A percentile compares a stretch with the other conserved stretches of the same genome.
Conservation (phyloP, 23 red algal species). For the Gracilaria gracilis region DNA sequence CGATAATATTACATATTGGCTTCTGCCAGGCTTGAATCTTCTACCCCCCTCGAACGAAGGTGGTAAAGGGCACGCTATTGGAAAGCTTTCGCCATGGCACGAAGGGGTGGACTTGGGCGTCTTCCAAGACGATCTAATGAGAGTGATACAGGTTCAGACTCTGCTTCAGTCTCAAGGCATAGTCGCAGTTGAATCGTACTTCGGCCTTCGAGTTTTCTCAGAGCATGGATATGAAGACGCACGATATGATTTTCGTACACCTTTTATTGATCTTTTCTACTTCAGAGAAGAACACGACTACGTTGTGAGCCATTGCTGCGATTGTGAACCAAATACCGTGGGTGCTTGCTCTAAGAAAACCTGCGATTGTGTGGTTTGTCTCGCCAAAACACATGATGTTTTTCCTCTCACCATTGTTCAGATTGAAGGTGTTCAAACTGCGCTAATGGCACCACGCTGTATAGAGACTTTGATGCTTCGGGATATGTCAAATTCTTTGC, state of each 20-base stretch:
- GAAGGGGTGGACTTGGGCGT: slow-evolving; percentile 68
- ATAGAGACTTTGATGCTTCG: neutral
- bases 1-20: slow-evolving; percentile 61
- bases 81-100: slow-evolving; percentile 40
- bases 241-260: slow-evolving; percentile 51
- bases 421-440: slow-evolving; percentile 30
- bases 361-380: slow-evolving; percentile 61
- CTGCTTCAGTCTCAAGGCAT: slow-evolving; percentile 38
- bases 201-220: slow-evolving; percentile 54
- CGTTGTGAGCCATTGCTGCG: slow-evolving; percentile 63
- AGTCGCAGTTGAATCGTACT: slow-evolving; percentile 68
- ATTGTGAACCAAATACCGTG: slow-evolving; percentile 54
- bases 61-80: neutral
- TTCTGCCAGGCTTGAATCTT: slow-evolving; percentile 56
- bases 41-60: slow-evolving; percentile 3
- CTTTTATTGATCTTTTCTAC: slow-evolving; percentile 66
- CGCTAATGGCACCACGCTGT: slow-evolving; percentile 14
- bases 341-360: slow-evolving; percentile 64
- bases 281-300: slow-evolving; percentile 22
- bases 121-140: slow-evolving; percentile 44
- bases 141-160: slow-evolving; percentile 42
- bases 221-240: slow-evolving; percentile 2
- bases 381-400: slow-evolving; percentile 18
- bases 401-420: slow-evolving; percentile 31
- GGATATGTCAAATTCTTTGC: slow-evolving; percentile 22